Conservation (phyloP, 2,329 filamentous ascomycete species). For the Stagonosporopsis chrysanthemi region DNA sequence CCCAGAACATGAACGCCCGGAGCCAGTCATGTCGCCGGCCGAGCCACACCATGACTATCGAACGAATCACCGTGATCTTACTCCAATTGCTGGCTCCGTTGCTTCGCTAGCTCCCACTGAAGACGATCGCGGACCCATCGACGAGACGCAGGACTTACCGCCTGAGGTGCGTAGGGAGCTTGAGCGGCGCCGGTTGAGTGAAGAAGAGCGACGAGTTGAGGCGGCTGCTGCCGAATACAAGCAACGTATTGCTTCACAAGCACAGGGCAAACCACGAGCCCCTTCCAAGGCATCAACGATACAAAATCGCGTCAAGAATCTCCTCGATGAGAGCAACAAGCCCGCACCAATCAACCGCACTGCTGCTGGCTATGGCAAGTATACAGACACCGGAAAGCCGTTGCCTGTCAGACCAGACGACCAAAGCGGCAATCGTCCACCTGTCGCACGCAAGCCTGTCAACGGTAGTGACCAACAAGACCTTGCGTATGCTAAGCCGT, state of each 20-base stretch:
- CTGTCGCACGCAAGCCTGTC: conserved; percentile 58
- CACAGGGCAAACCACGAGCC: conserved; percentile 54
- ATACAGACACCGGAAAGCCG: conserved; percentile 63
- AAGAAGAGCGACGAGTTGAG: conserved; percentile 90
- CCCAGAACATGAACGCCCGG: conserved; percentile 36
- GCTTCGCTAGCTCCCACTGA: conserved; percentile 70
- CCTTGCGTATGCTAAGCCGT: conserved; percentile 39
- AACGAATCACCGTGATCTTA: conserved; percentile 46
- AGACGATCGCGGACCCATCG: conserved; percentile 69
- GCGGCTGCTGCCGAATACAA: conserved; percentile 89
- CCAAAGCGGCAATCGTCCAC: conserved; percentile 29
- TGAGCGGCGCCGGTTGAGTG: conserved; percentile 79
- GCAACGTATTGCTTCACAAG: conserved; percentile 71
- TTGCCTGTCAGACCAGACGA: conserved; percentile 43
- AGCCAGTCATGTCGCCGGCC: conserved; percentile 38
- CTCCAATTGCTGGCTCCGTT: conserved; percentile 77
- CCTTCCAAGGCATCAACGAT: conserved; percentile 77
- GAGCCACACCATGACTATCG: conserved; percentile 33
- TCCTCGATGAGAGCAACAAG: conserved; percentile 75
- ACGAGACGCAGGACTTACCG: conserved; percentile 75
- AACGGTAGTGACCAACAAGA: conserved; percentile 34
- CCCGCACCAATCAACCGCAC: conserved; percentile 69
- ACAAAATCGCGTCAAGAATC: conserved; percentile 85
- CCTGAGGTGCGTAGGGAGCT: conserved; percentile 91
- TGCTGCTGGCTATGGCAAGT: conserved; percentile 89